Percentiles rank a stretch among this genome's conserved stretches.
Conservation (phyloP, 257 asterid species). For the Leptodermis oblonga region DNA sequence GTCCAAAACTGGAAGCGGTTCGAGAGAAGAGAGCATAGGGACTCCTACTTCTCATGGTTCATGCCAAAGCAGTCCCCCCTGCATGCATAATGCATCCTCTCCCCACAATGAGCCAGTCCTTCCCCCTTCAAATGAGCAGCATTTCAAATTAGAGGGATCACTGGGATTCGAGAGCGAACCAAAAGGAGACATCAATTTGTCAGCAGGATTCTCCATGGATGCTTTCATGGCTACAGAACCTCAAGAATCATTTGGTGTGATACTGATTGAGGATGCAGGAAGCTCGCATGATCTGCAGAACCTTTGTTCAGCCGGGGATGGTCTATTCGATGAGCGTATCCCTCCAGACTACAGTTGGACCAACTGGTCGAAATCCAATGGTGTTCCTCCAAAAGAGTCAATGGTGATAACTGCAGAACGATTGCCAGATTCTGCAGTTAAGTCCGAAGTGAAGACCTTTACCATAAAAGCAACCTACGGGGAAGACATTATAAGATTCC, state of each 20-base stretch:
- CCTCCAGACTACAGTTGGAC: constrained; percentile 53
- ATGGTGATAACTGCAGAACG: constrained; percentile 34
- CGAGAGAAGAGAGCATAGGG: constrained; percentile 75
- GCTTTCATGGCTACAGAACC: constrained; percentile 28
- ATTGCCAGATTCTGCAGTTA: constrained; percentile 28
- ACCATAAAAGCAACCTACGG: constrained; percentile 71
- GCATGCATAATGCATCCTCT: constrained; percentile 37
- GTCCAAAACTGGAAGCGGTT: constrained; percentile 59
- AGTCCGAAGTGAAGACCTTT: constrained; percentile 52
- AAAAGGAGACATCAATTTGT: constrained; percentile 38
- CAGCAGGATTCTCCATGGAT: constrained; percentile 39
- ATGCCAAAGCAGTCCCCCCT: constrained; percentile 64
- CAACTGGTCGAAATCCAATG: constrained; percentile 26
- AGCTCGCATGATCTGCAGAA: constrained; percentile 75
- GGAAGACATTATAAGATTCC: constrained; percentile 78
- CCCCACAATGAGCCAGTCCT: constrained; percentile 41
- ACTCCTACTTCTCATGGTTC: constrained; percentile 84
- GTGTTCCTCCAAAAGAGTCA: constrained; percentile 28
- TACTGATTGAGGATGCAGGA: constrained; percentile 75
- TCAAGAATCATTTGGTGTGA: constrained; percentile 49
- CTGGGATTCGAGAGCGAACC: too few species aligned
- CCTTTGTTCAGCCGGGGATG: constrained; percentile 47
- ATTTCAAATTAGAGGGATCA: constrained; percentile 20
- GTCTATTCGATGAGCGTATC: constrained; percentile 42
- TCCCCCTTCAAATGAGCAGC: constrained; percentile 42